Evolutionary conservation across 2,329 filamentous ascomycete genomes (phyloP), one percentile per base, ranked within the genome.

Genomic region (Diplocarpon rosae): DNA sequence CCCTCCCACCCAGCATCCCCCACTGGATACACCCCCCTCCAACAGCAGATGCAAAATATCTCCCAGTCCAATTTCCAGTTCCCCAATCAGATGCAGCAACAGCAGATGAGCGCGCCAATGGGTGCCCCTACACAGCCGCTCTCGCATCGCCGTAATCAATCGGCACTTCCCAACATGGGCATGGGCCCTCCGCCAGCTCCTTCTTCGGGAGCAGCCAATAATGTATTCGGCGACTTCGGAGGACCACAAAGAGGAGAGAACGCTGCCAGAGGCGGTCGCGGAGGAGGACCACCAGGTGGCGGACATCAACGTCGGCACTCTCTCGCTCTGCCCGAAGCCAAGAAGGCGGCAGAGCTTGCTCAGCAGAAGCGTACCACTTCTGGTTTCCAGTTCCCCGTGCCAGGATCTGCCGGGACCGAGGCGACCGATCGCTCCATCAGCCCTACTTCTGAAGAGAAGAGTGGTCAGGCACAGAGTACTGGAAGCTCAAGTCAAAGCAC

Each of bases 81-180:
- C 62, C 85, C 86, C 43, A 78, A 76, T 59, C 85, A 85, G 69
- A 71, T 84, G 61, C 81, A 83, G 51, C 75, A 76, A 59, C 80
- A 83, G 59, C 80, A 84, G 65, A 80, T 81, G 61, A 83, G 80
- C 53, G 73, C 85, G 30, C 74, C 78, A 45, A 79, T 90, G 77
- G 83, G 80, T 57, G 72, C 83, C 51, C 83, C 85, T 35, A 80
- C 76, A 51, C 87, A 92, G 64, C 81, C 85, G 52, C 71, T 81
- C 56, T 81, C 87, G 65, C 92, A 98, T 75, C 88, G 92, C 66
- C 88, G 92, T 70, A 96, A 96, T 72, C 90, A 95, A 69, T 96
- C 92, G 63, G 90, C 90, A 62, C 75, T 96, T 55, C 89, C 92
- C 40, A 92, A 87, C 59, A 87, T 95, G 75, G 79, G 82, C 50